A percentile compares a stretch with the other conserved stretches of the same genome.
These are phyloP conservation scores for Elongisporangium senticosum DNA, from an alignment of 352 stramenopile species.

Conservation along the genomic window DNA sequence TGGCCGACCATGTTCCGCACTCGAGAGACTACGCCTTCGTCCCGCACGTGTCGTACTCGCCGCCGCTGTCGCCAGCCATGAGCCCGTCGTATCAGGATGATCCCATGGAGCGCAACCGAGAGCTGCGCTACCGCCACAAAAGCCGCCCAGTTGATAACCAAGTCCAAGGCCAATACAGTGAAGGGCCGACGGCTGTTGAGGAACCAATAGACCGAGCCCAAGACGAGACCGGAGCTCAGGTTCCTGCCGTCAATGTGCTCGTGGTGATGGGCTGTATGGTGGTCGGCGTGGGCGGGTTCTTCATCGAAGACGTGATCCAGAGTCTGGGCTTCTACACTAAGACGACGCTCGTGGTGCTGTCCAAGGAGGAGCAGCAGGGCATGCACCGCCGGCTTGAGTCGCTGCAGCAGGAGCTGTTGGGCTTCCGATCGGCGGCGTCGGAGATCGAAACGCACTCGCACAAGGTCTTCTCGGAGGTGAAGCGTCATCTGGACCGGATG, in stretches of 20 bases:
- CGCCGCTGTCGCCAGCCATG: background rate
- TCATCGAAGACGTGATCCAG: slow-evolving; percentile 44
- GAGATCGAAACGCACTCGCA: slow-evolving; percentile 55
- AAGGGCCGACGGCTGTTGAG: background rate
- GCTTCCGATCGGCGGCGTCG: slow-evolving; percentile 35
- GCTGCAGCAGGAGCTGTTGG: slow-evolving; percentile 47
- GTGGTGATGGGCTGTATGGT: slow-evolving; percentile 33
- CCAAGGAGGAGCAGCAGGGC: slow-evolving; percentile 25
- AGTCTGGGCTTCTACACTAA: slow-evolving; percentile 24
- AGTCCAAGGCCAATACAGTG: background rate
- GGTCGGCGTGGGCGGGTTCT: slow-evolving; percentile 44
- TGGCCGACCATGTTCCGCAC: background rate
- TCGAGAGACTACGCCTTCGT: background rate
- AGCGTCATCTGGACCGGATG: slow-evolving; percentile 38
- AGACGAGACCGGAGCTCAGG: background rate
- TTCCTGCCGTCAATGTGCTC: slow-evolving; percentile 15
- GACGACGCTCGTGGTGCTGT: slow-evolving; percentile 19
- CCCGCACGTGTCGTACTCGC: background rate
- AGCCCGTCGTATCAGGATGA: background rate
- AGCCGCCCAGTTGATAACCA: background rate
- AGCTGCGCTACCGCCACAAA: background rate
- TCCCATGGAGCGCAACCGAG: background rate
- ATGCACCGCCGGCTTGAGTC: slow-evolving; percentile 40
- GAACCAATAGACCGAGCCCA: background rate
- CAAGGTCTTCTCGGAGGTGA: slow-evolving; percentile 45